These are phyloP conservation scores for Helicostylum pulchrum DNA, from an alignment of 192 early-diverging fungal genomes.

Conservation along the genomic window DNA sequence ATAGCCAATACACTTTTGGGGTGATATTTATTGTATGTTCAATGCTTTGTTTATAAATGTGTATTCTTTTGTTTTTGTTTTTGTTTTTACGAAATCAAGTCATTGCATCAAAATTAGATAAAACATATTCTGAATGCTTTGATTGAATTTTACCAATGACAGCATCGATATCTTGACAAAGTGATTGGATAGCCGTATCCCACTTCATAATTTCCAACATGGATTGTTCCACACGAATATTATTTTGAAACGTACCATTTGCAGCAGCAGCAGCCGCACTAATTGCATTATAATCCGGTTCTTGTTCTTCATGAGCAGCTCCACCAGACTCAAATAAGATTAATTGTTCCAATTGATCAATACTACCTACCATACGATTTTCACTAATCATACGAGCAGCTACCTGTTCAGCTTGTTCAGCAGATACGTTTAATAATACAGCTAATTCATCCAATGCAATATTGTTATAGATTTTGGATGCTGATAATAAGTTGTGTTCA, in stretches of 20 bases:
- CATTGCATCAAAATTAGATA: constrained; percentile 11
- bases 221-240: constrained; percentile 24
- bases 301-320: constrained; percentile 23
- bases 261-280: constrained; percentile 30
- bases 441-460: constrained; percentile 88
- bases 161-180: constrained; percentile 59
- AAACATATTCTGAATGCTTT: constrained; percentile 45
- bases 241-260: constrained; percentile 28
- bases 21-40: too few species aligned
- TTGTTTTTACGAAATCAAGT: neutral
- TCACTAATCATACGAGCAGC: constrained; percentile 91
- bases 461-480: constrained; percentile 89
- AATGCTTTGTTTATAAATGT: too few species aligned
- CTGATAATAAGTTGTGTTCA: constrained; percentile 90
- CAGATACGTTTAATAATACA: constrained; percentile 65
- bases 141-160: constrained; percentile 47
- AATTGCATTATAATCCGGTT: constrained; percentile 22
- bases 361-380: constrained; percentile 79
- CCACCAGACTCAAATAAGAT: constrained; percentile 76
- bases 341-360: constrained; percentile 88
- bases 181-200: constrained; percentile 54
- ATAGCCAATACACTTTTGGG: too few species aligned
- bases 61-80: neutral
- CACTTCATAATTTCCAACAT: constrained; percentile 49
- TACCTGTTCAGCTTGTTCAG: constrained; percentile 81